phyloP scores from a whole-genome alignment of 139 green algal genomes.

The Zygnema circumcarinatum region DNA sequence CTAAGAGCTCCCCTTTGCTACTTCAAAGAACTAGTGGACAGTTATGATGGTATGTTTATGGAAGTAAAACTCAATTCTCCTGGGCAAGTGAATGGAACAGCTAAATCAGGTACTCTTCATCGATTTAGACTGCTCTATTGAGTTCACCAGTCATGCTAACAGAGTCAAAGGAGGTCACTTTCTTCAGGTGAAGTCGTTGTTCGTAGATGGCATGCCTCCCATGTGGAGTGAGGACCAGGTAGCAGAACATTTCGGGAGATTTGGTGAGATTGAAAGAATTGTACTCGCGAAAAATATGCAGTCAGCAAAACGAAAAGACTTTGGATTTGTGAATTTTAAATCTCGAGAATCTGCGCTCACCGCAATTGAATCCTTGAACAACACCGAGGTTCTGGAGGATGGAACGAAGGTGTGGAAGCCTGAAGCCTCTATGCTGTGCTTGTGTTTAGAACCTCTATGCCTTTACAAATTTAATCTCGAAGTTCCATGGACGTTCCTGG shows the following conservation, averaged over 20 bases:
- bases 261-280: slow-evolving; percentile 50
- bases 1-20: no score
- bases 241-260: slow-evolving; percentile 23
- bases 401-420: slow-evolving; percentile 4
- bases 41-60: no score
- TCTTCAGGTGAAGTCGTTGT: slow-evolving; percentile 49
- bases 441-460: background rate
- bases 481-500: no score
- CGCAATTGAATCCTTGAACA: slow-evolving; percentile 39
- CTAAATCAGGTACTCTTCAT: no score
- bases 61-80: no score
- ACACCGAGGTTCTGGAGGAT: slow-evolving; percentile 21
- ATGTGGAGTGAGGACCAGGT: slow-evolving; percentile 48
- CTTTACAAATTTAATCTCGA: no score
- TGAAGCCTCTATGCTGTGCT: background rate
- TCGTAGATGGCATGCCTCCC: slow-evolving; percentile 53
- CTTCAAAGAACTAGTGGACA: no score
- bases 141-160: no score
- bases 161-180: no score
- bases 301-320: slow-evolving; percentile 57
- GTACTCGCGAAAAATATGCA: slow-evolving; percentile 52
- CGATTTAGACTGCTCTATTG: no score
- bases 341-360: slow-evolving; percentile 25
- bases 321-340: slow-evolving; percentile 51
- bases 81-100: no score